These are phyloP conservation scores for Paraphoma sp. DNA, from an alignment of 2,329 filamentous ascomycete genomes.

Conservation along the genomic window DNA sequence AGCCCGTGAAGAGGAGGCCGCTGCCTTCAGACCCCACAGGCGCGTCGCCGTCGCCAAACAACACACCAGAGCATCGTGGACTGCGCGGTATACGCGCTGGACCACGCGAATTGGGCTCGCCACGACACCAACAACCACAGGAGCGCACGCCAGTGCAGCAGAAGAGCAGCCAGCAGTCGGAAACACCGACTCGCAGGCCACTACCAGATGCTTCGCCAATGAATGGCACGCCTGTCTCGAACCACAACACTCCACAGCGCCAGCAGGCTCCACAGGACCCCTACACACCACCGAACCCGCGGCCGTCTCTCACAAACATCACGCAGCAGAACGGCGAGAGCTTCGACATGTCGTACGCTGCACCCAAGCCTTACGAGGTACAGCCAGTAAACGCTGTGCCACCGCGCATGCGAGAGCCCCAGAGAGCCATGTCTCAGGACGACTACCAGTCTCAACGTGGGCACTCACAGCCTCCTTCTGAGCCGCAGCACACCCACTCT, in stretches of 20 bases:
- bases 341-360: conserved; percentile 46
- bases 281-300: conserved; percentile 33
- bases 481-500: conserved; percentile 54
- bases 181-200: conserved; percentile 37
- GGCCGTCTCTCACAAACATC: conserved; percentile 27
- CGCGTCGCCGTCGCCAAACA: conserved; percentile 48
- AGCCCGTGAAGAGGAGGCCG: conserved; percentile 80
- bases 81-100: conserved; percentile 39
- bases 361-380: conserved; percentile 46
- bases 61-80: conserved; percentile 39
- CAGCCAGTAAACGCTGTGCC: conserved; percentile 37
- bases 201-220: conserved; percentile 34
- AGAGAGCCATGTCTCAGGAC: conserved; percentile 37
- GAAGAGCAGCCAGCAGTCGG: conserved; percentile 24
- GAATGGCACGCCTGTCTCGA: conserved; percentile 24
- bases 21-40: conserved; percentile 78
- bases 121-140: conserved; percentile 35
- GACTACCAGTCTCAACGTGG: conserved; percentile 31
- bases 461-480: conserved; percentile 31
- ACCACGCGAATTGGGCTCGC: conserved; percentile 43
- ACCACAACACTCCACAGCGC: conserved; percentile 33
- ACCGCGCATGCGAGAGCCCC: conserved; percentile 24
- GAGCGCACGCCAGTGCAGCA: conserved; percentile 25
- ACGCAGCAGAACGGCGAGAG: conserved; percentile 26
- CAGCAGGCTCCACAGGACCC: conserved; percentile 28